These are phyloP conservation scores for Ascochyta viciae-villosae DNA, from an alignment of 2,329 filamentous ascomycete genomes.

Conservation along the genomic window DNA sequence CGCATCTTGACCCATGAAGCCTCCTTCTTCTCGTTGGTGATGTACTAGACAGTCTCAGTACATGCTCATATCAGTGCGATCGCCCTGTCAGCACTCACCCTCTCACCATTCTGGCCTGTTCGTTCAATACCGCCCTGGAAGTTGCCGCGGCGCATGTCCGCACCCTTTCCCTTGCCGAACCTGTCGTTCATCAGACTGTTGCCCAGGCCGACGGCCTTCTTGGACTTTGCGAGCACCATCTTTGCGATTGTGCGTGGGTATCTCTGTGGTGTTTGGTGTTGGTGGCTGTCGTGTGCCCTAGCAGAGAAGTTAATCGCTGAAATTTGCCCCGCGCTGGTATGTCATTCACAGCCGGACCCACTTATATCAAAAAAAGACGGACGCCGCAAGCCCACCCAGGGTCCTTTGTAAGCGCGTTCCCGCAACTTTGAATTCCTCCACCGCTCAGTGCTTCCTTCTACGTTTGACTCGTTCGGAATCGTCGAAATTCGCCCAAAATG, in stretches of 20 bases:
- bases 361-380: constrained; percentile 62
- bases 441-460: background rate
- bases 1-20: constrained; percentile 99
- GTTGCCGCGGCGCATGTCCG: constrained; percentile 77
- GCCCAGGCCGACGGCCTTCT: constrained; percentile 92
- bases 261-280: constrained; percentile 26
- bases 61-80: background rate
- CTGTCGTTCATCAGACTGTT: constrained; percentile 99
- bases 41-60: constrained; percentile 66
- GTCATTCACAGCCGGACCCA: constrained; percentile 64
- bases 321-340: constrained; percentile 35
- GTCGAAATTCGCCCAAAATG: constrained; percentile 63
- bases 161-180: constrained; percentile 90
- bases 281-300: constrained; percentile 21
- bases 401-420: constrained; percentile 43
- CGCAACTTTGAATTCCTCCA: constrained; percentile 29
- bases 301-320: constrained; percentile 22
- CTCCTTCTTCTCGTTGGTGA: constrained; percentile 89
- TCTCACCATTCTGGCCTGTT: constrained; percentile 77
- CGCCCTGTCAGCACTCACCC: constrained; percentile 52
- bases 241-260: constrained; percentile 34
- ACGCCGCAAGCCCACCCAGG: constrained; percentile 13
- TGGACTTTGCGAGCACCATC: constrained; percentile 88
- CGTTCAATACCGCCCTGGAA: constrained; percentile 71
- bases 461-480: background rate